A percentile compares a stretch with the other conserved stretches of the same genome.
Conservation (phyloP, 192 early-diverging fungal species). For the Jimgerdemannia flammicorona region DNA sequence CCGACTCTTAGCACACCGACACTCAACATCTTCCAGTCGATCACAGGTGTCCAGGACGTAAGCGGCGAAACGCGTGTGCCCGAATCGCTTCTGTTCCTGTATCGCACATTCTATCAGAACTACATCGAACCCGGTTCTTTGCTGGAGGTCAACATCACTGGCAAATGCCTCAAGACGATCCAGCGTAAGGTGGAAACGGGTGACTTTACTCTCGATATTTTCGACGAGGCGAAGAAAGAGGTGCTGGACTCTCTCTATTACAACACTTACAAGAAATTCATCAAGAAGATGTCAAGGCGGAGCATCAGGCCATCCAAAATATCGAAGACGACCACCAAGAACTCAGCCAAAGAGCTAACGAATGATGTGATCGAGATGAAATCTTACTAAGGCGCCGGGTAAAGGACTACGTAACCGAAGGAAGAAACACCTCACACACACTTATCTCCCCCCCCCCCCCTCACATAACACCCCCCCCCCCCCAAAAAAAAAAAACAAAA, state of each 20-base stretch:
- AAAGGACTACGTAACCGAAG: not conserved
- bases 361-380: not conserved
- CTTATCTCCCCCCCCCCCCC: no score
- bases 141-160: not conserved
- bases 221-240: not conserved
- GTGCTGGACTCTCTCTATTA: not conserved
- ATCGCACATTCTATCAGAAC: not conserved
- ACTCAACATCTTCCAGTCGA: not conserved
- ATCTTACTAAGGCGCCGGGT: not conserved
- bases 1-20: not conserved
- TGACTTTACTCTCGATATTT: not conserved
- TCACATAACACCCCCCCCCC: no score
- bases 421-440: no score
- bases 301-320: not conserved
- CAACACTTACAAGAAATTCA: not conserved
- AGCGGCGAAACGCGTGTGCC: not conserved
- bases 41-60: not conserved
- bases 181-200: not conserved
- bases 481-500: no score
- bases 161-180: not conserved
- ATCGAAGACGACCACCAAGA: not conserved
- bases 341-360: not conserved
- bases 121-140: not conserved
- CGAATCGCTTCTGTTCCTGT: not conserved
- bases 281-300: not conserved